Evolutionary conservation across 768 basidiomycete genomes (phyloP).

Genomic region (Boletellus emodensis): DNA sequence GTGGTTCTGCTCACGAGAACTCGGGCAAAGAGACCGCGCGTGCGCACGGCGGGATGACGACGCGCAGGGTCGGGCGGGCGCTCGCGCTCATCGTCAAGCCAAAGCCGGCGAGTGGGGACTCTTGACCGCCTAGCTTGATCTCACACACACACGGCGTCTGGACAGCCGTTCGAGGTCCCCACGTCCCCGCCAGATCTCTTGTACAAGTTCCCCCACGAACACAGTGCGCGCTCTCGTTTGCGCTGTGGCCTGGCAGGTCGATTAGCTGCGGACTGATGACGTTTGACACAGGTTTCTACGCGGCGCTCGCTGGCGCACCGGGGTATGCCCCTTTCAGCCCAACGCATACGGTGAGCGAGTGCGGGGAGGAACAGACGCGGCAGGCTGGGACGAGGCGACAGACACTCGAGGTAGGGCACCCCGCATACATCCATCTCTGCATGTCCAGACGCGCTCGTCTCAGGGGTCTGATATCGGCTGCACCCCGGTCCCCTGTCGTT

Average conservation of each 20-base stretch:
- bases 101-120: constrained; percentile 23
- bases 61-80: constrained; percentile 12
- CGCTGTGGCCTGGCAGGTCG: background rate
- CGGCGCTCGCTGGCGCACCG: constrained; percentile 19
- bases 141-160: background rate
- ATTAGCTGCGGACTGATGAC: background rate
- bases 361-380: background rate
- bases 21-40: too few species aligned
- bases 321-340: constrained; percentile 12
- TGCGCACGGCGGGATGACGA: background rate
- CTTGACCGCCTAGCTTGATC: background rate
- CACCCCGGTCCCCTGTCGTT: background rate
- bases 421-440: too few species aligned
- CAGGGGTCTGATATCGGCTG: background rate
- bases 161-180: constrained; percentile 26
- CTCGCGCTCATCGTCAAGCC: constrained; percentile 28
- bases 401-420: background rate
- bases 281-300: constrained; percentile 17
- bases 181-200: constrained; percentile 22
- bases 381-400: background rate
- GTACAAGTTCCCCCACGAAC: constrained; percentile 24
- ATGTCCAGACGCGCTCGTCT: background rate
- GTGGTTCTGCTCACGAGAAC: too few species aligned
- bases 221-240: constrained; percentile 8
- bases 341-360: background rate